Percentiles rank a stretch among this genome's conserved stretches.
phyloP scores from a whole-genome alignment of 352 stramenopile species.

The Poterioochromonas sp. region DNA sequence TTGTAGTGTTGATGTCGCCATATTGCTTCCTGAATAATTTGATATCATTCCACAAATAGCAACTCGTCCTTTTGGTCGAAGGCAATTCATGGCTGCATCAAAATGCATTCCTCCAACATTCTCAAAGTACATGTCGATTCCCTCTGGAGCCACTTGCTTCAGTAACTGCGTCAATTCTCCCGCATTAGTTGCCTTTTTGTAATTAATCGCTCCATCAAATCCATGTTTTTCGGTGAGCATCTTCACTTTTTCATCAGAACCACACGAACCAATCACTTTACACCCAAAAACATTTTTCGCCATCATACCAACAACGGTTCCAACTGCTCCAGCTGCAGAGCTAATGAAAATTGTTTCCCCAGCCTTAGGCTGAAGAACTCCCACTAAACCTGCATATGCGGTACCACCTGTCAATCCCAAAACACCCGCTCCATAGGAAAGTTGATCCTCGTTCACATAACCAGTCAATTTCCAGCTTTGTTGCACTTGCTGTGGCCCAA shows the following conservation, averaged over 20 bases:
- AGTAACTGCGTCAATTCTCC: slow-evolving; percentile 25
- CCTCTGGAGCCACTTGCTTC: slow-evolving; percentile 37
- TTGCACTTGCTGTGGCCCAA: neutral
- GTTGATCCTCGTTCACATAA: slow-evolving; percentile 31
- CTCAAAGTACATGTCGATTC: slow-evolving; percentile 47
- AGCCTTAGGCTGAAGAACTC: slow-evolving; percentile 36
- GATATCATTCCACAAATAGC: slow-evolving; percentile 43
- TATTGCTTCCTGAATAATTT: slow-evolving; percentile 40
- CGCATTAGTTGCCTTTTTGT: slow-evolving; percentile 38
- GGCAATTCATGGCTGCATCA: slow-evolving; percentile 37
- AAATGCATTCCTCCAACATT: slow-evolving; percentile 45
- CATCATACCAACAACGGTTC: slow-evolving; percentile 44
- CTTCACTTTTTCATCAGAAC: slow-evolving; percentile 39
- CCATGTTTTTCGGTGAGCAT: slow-evolving; percentile 40
- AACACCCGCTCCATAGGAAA: slow-evolving; percentile 35
- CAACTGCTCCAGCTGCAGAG: slow-evolving; percentile 40
- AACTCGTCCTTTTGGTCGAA: slow-evolving; percentile 39
- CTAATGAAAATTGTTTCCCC: slow-evolving; percentile 44
- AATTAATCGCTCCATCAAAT: slow-evolving; percentile 47
- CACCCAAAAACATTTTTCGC: slow-evolving; percentile 43
- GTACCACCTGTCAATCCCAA: slow-evolving; percentile 42
- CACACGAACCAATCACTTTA: slow-evolving; percentile 41
- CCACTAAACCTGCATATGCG: slow-evolving; percentile 42
- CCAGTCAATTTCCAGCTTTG: slow-evolving; percentile 35
- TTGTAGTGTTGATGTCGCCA: slow-evolving; percentile 26